Percentiles rank a stretch among this genome's conserved stretches.
Conservation (phyloP, 345 rosid genomes). For the Salix caprea region DNA sequence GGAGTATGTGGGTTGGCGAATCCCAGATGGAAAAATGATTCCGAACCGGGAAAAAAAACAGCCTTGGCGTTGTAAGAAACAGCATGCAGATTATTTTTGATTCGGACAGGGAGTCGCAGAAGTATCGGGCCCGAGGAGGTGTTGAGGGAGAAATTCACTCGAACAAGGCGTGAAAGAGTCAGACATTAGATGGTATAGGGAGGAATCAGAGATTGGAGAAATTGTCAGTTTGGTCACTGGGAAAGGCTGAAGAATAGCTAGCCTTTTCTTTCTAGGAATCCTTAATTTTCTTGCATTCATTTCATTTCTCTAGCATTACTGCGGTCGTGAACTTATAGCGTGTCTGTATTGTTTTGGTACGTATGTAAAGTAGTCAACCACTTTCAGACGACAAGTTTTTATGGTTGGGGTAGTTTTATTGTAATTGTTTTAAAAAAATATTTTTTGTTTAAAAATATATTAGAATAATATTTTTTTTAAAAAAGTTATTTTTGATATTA, state of each 20-base stretch:
- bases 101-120: conserved; percentile 14
- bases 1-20: not conserved
- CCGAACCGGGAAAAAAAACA: not conserved
- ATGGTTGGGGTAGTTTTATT: too few relatives aligned
- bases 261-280: not conserved
- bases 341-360: too few relatives aligned
- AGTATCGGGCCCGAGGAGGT: conserved; percentile 16
- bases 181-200: conserved; percentile 5
- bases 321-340: too few relatives aligned
- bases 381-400: too few relatives aligned
- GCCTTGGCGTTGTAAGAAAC: conserved; percentile 22
- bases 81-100: conserved; percentile 39
- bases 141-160: conserved; percentile 25
- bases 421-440: too few relatives aligned
- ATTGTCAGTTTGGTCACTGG: conserved; percentile 40
- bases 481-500: too few relatives aligned
- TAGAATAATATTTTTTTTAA: too few relatives aligned
- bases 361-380: too few relatives aligned
- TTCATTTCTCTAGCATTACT: not conserved
- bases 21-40: not conserved
- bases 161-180: conserved; percentile 26
- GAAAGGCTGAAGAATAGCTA: conserved; percentile 34
- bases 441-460: too few relatives aligned
- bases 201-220: conserved; percentile 18
- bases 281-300: not conserved